Evolutionary conservation across 805 yeast species (phyloP), one percentile per base, ranked within the genome.

Genomic region (Wickerhamiella kazuoi): DNA sequence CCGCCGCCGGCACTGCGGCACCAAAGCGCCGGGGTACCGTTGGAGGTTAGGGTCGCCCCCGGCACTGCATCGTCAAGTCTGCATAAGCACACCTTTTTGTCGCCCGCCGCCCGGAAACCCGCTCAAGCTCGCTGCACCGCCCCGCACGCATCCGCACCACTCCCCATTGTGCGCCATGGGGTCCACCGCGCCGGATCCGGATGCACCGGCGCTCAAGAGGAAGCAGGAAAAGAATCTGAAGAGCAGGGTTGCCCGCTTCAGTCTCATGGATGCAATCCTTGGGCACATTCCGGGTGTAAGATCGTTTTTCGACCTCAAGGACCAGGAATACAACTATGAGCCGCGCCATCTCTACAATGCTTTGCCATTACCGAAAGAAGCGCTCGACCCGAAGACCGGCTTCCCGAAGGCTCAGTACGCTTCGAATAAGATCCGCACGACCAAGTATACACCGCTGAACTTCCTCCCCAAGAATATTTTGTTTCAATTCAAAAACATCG

Each of bases 361-460:
- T 55, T 54, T 60, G 42, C 65, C 64, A 3, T 54, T 74, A 39
- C 79, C 79, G 1, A 49, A 55, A 2, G 56, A 63, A 20, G 59
- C 67, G 60, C 47, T 52, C 11, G 62, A 65, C 40, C 50, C 49
- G 7, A 73, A 68, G n/a, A 68, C 75, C 2, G 78, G 79, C n/a
- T 66, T 69, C 24, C 81, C 90, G 0, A 46, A 51, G 7, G 61
- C 65, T 2, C 54, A 59, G n/a, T 87, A 79, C 53, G 76, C 93
- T 4, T 71, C 96, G 52, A 90, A 87, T 63, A 87, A 90, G 59
- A 83, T 90, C 50, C 76, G 97, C 63, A 86, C 98, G 0, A 83
- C 98, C 2, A 87, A 84, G 62, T 90, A 90, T 60, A 90, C 97
- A 2, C 95, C 98, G 6, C 52, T 90, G 39, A 64, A 86, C 13